Percentiles rank a stretch among this genome's conserved stretches.
Evolutionary conservation across 805 yeast species (phyloP).

Genomic region (Candida patagonica): DNA sequence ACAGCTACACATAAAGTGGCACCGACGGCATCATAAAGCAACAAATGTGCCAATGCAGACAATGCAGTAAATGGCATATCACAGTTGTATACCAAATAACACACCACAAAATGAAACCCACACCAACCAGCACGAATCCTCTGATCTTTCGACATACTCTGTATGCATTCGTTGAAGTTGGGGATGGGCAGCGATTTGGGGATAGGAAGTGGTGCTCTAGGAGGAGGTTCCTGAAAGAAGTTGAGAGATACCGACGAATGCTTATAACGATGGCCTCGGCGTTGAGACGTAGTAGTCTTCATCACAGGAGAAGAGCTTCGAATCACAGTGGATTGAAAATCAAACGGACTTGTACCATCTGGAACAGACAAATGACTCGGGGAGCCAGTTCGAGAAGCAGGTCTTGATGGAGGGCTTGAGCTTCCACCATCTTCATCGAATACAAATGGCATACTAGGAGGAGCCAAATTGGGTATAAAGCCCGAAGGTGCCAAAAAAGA

Average conservation of each 20-base stretch:
- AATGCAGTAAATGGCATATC: conserved; percentile 49
- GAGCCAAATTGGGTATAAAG: conserved; percentile 1
- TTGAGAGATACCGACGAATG: conserved; percentile 96
- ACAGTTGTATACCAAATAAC: conserved; percentile 55
- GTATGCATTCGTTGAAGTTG: conserved; percentile 48
- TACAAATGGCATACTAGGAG: conserved; percentile 1
- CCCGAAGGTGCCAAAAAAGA: too few relatives aligned
- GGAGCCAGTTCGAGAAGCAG: neutral
- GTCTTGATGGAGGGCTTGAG: conserved; percentile 1
- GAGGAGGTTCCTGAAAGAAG: conserved; percentile 86
- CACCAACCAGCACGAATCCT: conserved; percentile 52
- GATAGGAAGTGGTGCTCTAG: conserved; percentile 49
- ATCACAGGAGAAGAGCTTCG: conserved; percentile 19
- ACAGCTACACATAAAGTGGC: conserved; percentile 61
- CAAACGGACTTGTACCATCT: conserved; percentile 41
- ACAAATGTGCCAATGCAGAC: conserved; percentile 74
- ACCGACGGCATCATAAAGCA: conserved; percentile 80
- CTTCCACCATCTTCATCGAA: neutral
- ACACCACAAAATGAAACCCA: conserved; percentile 42
- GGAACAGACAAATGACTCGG: conserved; percentile 6
- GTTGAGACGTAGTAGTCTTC: conserved; percentile 26
- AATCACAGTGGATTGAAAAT: conserved; percentile 49
- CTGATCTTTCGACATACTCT: conserved; percentile 52
- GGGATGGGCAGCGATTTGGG: conserved; percentile 71
- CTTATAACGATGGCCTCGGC: conserved; percentile 92